Base-by-base conservation (phyloP, 352 stramenopile species). In the Phytophthora ohioensis region DNA sequence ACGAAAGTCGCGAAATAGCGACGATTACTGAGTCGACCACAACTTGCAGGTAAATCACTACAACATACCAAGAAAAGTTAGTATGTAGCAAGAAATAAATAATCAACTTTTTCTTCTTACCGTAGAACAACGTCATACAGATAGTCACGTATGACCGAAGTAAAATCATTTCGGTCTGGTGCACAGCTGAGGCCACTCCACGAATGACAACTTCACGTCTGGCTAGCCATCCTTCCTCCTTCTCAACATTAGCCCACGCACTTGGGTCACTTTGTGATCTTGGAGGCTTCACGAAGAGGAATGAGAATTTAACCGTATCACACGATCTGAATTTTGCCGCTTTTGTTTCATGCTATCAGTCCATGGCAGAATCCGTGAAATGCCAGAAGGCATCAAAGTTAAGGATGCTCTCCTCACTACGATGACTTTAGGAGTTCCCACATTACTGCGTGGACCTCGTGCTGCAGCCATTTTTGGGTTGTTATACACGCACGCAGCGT, bases 91-190 rank as follows among this genome's bases (percentile, higher is more conserved):
- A 43, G 27, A 7, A 57, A 43, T 34, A 43, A 39, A 31, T 46
- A 35, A 47, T 30, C 3, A 35, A 63, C 9, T 10, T 0, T 31
- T 2, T 7, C 7, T 10, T 43, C 59, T 21, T 62, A 69, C 75
- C 75, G 46, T 82, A 82, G 39, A 80, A 75, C 4, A 69, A 4
- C 35, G 72, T 68, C 41, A 68, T 70, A 30, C 48, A 60, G 43
- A 80, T 73, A 7, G 71, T 78, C 17, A 68, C 63, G 64, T 80
- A 82, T 10, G 71, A 80, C 27, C 68, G 71, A 6, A 82, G 65
- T 43, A 82, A 30, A 11, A 80, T 60, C 52, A 82, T 66, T 32
- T 82, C 75, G 0, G 67, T 76, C 10, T 77, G 65, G 47, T 80
- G 68, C 7, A 78, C 10, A 27, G 67, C 56, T 3, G 52, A 49